A percentile compares a stretch with the other conserved stretches of the same genome.
phyloP scores from a whole-genome alignment of 306 rosid species.

The Cucurbita moschata region DNA sequence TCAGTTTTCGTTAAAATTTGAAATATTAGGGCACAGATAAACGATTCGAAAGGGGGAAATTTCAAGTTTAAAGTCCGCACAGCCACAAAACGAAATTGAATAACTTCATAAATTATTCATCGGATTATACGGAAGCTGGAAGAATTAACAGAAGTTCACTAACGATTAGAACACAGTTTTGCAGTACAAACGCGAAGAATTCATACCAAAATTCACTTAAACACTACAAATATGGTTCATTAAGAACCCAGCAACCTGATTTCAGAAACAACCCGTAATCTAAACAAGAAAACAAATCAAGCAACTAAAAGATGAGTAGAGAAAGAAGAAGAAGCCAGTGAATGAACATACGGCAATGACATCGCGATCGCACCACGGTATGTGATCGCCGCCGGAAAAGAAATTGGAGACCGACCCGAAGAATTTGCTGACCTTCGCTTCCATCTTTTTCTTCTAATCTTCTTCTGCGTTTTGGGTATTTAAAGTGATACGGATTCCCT shows the following conservation, averaged over 20 bases:
- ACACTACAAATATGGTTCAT: background rate
- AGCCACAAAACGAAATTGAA: background rate
- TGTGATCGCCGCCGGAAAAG: constrained; percentile 62
- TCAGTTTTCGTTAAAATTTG: background rate
- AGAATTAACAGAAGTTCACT: background rate
- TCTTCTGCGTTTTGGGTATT: background rate
- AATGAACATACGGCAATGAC: constrained; percentile 34
- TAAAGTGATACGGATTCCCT: background rate
- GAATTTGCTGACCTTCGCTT: constrained; percentile 46
- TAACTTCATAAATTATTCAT: background rate
- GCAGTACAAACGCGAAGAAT: background rate
- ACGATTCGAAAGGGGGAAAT: background rate
- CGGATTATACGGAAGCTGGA: background rate
- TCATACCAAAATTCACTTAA: background rate
- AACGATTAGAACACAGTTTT: background rate
- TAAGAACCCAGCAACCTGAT: background rate
- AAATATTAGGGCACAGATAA: background rate
- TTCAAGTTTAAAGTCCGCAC: background rate
- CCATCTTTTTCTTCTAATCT: constrained; percentile 13
- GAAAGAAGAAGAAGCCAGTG: background rate
- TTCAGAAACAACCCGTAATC: background rate
- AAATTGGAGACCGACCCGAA: constrained; percentile 49
- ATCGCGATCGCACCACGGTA: constrained; percentile 69
- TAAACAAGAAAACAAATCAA: background rate
- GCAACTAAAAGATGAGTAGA: background rate